Evolutionary conservation across 2,329 filamentous ascomycete species (phyloP).

Genomic region (Penicillium psychrosexuale): DNA sequence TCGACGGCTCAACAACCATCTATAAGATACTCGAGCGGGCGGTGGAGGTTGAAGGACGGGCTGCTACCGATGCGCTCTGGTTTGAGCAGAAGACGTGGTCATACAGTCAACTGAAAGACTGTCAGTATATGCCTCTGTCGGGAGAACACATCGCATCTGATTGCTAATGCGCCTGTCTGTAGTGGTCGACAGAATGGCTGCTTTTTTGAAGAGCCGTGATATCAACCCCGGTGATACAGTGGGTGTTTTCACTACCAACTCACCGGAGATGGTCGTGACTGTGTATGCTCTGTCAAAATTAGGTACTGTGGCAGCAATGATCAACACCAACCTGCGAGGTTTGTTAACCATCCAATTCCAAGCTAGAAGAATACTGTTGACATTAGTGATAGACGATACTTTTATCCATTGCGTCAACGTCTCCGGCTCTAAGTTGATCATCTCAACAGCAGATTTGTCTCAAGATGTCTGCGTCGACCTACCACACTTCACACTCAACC

Average conservation of each 20-base stretch:
- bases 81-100: constrained; percentile 51
- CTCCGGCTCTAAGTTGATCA: constrained; percentile 40
- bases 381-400: constrained; percentile 38
- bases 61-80: constrained; percentile 45
- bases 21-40: constrained; percentile 45
- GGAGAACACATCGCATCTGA: neutral
- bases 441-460: constrained; percentile 47
- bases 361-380: neutral
- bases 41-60: constrained; percentile 39
- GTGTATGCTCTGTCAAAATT: constrained; percentile 48
- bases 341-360: constrained; percentile 5
- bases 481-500: constrained; percentile 38
- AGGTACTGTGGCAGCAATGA: constrained; percentile 45
- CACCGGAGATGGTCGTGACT: constrained; percentile 48
- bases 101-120: constrained; percentile 44
- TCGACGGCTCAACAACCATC: constrained; percentile 41
- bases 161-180: constrained; percentile 7
- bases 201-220: constrained; percentile 38
- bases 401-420: constrained; percentile 47
- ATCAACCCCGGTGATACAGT: constrained; percentile 43
- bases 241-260: constrained; percentile 49
- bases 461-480: constrained; percentile 34
- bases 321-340: constrained; percentile 50
- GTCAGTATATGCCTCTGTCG: constrained; percentile 27
- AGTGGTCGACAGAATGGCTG: constrained; percentile 48